Evolutionary conservation across 2,329 filamentous ascomycete species (phyloP), one percentile per base, ranked within the genome.

Genomic region (Scytalidium sp.): DNA sequence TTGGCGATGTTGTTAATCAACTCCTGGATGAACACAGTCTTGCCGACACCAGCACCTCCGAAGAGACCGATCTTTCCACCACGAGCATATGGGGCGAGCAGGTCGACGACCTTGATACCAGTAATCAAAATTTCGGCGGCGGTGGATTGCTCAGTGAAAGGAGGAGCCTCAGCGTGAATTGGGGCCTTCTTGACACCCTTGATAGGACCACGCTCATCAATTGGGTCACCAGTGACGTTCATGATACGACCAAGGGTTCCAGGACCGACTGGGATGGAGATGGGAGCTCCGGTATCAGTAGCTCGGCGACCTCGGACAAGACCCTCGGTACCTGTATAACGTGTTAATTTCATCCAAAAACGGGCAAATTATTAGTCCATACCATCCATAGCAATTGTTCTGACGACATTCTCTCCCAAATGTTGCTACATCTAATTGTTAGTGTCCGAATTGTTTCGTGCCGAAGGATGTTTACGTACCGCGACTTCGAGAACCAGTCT

Each of bases 21-120:
- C 81, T 99, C 94, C 85, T 99, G 94, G 76, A 99, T 99, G 84
- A 97, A 99, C 74, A 99, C 94, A 74, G 94, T 99, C 88, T 99
- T 99, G 78, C 94, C 94, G 83, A 99, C 94, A 95, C 94, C 94
- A 68, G 94, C 94, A 93, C 94, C 94, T 80, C 94, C 94, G 81
- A 99, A 99, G 66, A 99, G 91, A 90, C 94, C 94, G 84, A 99
- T 99, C 88, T 99, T 99, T 86, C 94, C 94, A 90, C 94, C 94
- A 95, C 94, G 94, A 74, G 94, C 94, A 78, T 99, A 99, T 69
- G 94, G 94, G 67, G 94, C 94, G 70, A 99, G 86, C 63, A 99
- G 84, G 75, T 99, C 94, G 79, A 99, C 94, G 75, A 99, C 94
- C 88, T 99, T 99, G 85, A 99, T 99, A 87, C 94, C 94, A 64